Base-by-base conservation (phyloP, 805 yeast genomes). In the Lipomyces oligophaga region DNA sequence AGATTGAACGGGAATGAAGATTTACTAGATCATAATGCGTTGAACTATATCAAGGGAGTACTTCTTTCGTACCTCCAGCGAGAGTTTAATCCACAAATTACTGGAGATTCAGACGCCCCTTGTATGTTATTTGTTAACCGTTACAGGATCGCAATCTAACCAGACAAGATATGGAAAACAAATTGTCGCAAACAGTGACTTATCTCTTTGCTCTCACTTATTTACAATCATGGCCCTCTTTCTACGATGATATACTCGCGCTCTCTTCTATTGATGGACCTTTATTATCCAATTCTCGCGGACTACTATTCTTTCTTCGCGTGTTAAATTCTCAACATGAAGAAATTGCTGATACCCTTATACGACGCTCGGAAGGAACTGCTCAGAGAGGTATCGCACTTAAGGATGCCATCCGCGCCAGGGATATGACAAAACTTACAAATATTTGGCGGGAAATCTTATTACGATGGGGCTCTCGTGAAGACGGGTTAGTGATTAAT, bases 311-410 rank as follows among this genome's bases (percentile, higher is more conserved):
- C 64, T 88, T 83, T 64, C 66, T 83, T 31, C 76, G 96, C 60
- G 76, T 87, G 5, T 69, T 88, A 49, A 65, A 80, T 34, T 77
- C 83, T 25, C 79, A 93, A 50, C 97, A 93, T 64, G 81, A 81
- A 24, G 96, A 89, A 66, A 87, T 93, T 57, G 98, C 95, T 27
- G 98, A 93, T 64, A 93, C 85, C 62, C 75, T 89, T 56, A 83
- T 88, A 54, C 68, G 80, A 26, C 77, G 95, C 58, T 78, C 83
- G 16, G 51, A 61, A 8, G 78, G 78, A 55, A 77, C 76, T 20
- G 65, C 74, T 13, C 81, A 80, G 37, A 77, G 85, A 59, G 85
- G 84, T 64, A 82, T 76, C 57, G 66, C 70, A 35, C 71, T 93
- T 51, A 93, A 93, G 62, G 99, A 93, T 65, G 72, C 77, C 21